A percentile compares a stretch with the other conserved stretches of the same genome.
Evolutionary conservation across 106 monocot species (phyloP).

Genomic region (Platanthera guangdongensis): DNA sequence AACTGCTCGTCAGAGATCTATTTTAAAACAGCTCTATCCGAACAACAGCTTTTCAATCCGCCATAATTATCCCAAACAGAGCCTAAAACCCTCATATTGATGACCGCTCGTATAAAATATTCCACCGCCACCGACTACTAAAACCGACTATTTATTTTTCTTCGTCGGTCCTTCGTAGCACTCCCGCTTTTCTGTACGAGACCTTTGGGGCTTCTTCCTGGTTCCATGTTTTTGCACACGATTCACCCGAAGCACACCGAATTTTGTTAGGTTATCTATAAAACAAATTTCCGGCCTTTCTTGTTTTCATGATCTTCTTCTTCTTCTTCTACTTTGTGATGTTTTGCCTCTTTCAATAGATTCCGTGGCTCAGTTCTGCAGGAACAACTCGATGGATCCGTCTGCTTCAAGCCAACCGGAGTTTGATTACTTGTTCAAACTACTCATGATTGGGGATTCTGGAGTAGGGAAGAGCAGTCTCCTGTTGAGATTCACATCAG

Average conservation of each 20-base stretch:
- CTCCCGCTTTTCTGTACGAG: neutral
- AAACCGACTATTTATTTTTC: neutral
- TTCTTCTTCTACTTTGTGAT: neutral
- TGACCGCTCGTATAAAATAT: too few species aligned
- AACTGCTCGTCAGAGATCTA: too few species aligned
- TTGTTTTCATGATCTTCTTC: neutral
- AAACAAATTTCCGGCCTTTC: neutral
- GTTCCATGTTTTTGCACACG: neutral
- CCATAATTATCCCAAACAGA: too few species aligned
- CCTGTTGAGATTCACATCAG: constrained; percentile 72
- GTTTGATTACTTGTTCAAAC: constrained; percentile 93
- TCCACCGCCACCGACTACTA: neutral
- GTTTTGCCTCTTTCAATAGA: neutral
- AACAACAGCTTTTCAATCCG: too few species aligned
- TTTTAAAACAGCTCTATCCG: too few species aligned
- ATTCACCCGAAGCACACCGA: neutral
- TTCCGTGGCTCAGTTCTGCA: neutral
- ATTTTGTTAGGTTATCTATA: neutral
- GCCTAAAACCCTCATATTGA: too few species aligned
- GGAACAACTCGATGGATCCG: constrained; percentile 36
- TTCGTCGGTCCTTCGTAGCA: neutral
- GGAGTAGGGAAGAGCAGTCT: constrained; percentile 96
- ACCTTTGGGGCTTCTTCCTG: neutral
- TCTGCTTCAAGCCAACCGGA: constrained; percentile 56
- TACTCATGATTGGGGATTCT: constrained; percentile 88